Conservation (phyloP, 2,329 filamentous ascomycete genomes). For the Pyrenochaeta sp. region DNA sequence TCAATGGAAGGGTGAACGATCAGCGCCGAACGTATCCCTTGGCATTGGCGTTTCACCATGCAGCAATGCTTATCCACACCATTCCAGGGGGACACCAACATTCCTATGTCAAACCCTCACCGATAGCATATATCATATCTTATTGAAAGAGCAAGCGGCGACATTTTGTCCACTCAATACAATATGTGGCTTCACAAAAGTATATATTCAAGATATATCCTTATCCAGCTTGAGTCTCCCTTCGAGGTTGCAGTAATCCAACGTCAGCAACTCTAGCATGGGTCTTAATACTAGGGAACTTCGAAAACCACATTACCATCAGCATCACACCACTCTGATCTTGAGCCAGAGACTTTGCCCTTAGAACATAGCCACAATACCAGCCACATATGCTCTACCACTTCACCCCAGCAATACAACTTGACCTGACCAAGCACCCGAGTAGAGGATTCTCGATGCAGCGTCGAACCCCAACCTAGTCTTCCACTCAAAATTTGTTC, state of each 20-base stretch:
- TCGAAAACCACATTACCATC: conserved; percentile 64
- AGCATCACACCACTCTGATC: conserved; percentile 72
- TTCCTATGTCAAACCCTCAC: not conserved
- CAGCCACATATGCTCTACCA: conserved; percentile 76
- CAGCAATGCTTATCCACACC: not conserved
- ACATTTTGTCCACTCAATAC: not conserved
- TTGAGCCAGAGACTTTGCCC: conserved; percentile 65
- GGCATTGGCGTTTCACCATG: conserved; percentile 13
- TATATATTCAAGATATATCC: not conserved
- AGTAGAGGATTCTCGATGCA: conserved; percentile 45
- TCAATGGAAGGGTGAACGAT: not conserved
- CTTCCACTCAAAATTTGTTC: conserved; percentile 67
- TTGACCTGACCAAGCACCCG: conserved; percentile 58
- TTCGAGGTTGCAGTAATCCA: not conserved
- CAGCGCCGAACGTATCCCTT: conserved; percentile 4
- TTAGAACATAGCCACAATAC: conserved; percentile 77
- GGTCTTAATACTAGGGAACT: conserved; percentile 48
- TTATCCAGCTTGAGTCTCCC: not conserved
- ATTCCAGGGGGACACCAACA: conserved; percentile 2
- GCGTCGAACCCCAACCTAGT: conserved; percentile 74
- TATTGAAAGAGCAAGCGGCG: not conserved
- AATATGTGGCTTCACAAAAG: not conserved
- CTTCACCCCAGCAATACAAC: conserved; percentile 80
- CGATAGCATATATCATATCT: not conserved
- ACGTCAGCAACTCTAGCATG: not conserved